Percentiles rank a stretch among this genome's conserved stretches.
These are phyloP conservation scores for Xylariaceae sp. DNA, from an alignment of 2,329 filamentous ascomycete genomes.

Conservation along the genomic window DNA sequence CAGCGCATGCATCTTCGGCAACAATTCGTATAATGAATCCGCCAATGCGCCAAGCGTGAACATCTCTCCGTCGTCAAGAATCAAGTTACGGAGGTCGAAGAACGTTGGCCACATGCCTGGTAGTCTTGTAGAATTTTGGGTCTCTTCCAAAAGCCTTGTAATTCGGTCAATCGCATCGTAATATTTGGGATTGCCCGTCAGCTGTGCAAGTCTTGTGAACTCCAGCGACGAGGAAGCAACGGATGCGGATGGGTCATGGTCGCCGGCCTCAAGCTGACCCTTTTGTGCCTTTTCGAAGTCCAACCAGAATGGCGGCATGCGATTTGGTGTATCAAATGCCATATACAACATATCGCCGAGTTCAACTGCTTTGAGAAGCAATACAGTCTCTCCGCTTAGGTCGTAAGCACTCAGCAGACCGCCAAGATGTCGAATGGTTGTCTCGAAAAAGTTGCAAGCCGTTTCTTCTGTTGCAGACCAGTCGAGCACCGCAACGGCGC, in stretches of 20 bases:
- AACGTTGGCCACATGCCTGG: slow-evolving; percentile 65
- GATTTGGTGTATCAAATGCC: slow-evolving; percentile 44
- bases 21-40: slow-evolving; percentile 48
- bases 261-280: slow-evolving; percentile 11
- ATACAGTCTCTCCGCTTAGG: slow-evolving; percentile 35
- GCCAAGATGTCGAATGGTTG: slow-evolving; percentile 43
- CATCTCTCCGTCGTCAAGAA: slow-evolving; percentile 32
- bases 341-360: slow-evolving; percentile 45
- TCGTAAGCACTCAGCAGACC: slow-evolving; percentile 41
- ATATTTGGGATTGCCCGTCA: slow-evolving; percentile 32
- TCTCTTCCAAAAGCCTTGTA: slow-evolving; percentile 23
- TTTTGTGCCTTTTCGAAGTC: background rate
- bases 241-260: slow-evolving; percentile 26
- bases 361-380: slow-evolving; percentile 43
- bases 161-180: slow-evolving; percentile 32
- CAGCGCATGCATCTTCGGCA: slow-evolving; percentile 50
- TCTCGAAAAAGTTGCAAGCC: slow-evolving; percentile 42
- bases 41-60: slow-evolving; percentile 38
- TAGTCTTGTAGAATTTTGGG: slow-evolving; percentile 34
- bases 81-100: slow-evolving; percentile 56
- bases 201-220: slow-evolving; percentile 31
- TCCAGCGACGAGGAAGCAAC: slow-evolving; percentile 32
- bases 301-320: slow-evolving; percentile 35
- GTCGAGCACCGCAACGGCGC: slow-evolving; percentile 42
- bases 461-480: slow-evolving; percentile 28